Base-by-base conservation (phyloP, 192 early-diverging fungal genomes). In the Coemansia asiatica region DNA sequence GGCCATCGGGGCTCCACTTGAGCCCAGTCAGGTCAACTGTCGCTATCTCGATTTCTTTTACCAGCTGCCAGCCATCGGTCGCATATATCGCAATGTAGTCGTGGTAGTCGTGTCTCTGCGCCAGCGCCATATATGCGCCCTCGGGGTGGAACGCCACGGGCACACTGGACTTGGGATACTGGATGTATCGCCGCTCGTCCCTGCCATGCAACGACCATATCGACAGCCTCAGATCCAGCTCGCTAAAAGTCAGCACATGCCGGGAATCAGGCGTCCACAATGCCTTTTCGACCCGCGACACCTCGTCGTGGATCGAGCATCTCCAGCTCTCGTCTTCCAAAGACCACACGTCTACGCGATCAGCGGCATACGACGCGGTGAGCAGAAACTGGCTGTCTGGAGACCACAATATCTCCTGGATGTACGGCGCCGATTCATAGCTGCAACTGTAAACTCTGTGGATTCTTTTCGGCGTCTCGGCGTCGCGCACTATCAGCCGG, bases 311-410 rank as follows among this genome's bases (percentile, higher is more conserved):
- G 12, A 84, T 68, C 7, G 70, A 28, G 65, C 74, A 74, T 16
- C 71, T 70, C 74, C 74, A 80, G 5, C 22, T 21, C 33, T 73
- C 71, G 71, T 84, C 82, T 1, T 66, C 58, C 0, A 80, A n/a
- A 18, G 64, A 67, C 82, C 82, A 80, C 21, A 80, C 77, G 59
- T 84, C 75, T 15, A 80, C 82, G 6, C 68, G 73, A 66, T 62
- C 64, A 29, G 36, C 51, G 1, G 56, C 64, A 22, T 76, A 77
- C 21, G 74, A 76, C 18, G 74, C 74, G 1, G 82, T 75, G 19
- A 84, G 62, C 0, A 84, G 23, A 33, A 61, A 70, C 44, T 56
- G 36, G 46, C 77, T 74, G 54, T 77, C 65, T 10, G 63, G 19
- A 19, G 69, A 68, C 82, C 82, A 84, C 56, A 47, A 67, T 4